Percentiles rank a stretch among this genome's conserved stretches.
Conservation (phyloP, 805 yeast genomes). For the Pichia nanzhaoensis region DNA sequence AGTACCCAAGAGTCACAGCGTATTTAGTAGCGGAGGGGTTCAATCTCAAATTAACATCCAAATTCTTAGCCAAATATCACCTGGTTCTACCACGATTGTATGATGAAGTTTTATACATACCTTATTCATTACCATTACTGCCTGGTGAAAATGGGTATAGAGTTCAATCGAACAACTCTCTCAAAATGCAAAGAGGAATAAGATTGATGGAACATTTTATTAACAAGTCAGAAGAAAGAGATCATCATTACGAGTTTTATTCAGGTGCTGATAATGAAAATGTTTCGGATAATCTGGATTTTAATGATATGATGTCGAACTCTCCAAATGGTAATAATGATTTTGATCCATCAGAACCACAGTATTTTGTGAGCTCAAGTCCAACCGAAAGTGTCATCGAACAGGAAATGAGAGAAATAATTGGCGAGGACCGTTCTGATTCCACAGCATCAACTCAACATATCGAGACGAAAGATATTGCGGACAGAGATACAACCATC, state of each 20-base stretch:
- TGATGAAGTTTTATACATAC: constrained; percentile 90
- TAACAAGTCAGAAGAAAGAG: constrained; percentile 75
- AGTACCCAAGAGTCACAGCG: constrained; percentile 82
- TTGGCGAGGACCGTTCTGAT: constrained; percentile 4
- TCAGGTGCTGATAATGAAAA: constrained; percentile 59
- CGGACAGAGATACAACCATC: too few species aligned
- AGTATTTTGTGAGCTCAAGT: constrained; percentile 56
- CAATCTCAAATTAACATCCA: constrained; percentile 53
- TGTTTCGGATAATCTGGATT: constrained; percentile 18
- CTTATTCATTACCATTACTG: constrained; percentile 77
- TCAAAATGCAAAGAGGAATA: constrained; percentile 33
- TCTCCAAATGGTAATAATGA: constrained; percentile 28
- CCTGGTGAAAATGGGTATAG: constrained; percentile 80
- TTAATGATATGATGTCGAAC: constrained; percentile 1
- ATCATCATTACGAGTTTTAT: constrained; percentile 87
- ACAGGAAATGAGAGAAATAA: constrained; percentile 4
- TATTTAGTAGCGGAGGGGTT: constrained; percentile 84
- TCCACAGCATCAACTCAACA: constrained; percentile 2
- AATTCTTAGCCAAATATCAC: constrained; percentile 63
- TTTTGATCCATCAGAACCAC: constrained; percentile 93
- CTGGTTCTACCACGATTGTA: constrained; percentile 80
- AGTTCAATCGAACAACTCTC: constrained; percentile 59
- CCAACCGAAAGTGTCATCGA: constrained; percentile 28
- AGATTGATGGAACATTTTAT: constrained; percentile 68
- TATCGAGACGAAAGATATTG: too few species aligned